These are phyloP conservation scores for Morella rubra DNA, from an alignment of 306 rosid genomes.

Conservation along the genomic window DNA sequence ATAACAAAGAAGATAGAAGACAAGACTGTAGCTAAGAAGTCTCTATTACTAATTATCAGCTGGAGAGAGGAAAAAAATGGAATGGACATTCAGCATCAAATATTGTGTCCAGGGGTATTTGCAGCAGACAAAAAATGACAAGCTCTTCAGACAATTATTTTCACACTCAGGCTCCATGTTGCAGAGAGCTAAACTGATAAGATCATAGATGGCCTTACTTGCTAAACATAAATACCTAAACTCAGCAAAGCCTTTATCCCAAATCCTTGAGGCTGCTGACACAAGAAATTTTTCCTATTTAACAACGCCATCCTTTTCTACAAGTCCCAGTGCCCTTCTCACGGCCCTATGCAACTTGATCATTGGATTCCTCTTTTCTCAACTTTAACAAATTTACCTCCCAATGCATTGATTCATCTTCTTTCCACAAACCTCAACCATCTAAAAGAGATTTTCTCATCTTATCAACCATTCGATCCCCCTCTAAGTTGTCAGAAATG, in stretches of 20 bases:
- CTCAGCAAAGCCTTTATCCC: too few relatives aligned
- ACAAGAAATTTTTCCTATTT: background rate
- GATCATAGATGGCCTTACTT: background rate
- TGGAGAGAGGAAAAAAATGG: background rate
- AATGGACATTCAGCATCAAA: background rate
- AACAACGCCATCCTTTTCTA: constrained; percentile 2
- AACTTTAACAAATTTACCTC: constrained; percentile 2
- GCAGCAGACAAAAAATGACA: background rate
- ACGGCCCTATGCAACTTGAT: constrained; percentile 2
- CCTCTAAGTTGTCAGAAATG: too few relatives aligned
- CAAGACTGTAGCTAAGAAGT: background rate
- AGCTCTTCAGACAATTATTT: background rate
- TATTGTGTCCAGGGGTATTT: background rate
- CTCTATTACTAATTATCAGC: background rate
- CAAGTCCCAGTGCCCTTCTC: constrained; percentile 11
- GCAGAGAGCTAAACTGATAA: background rate
- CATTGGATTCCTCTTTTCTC: background rate
- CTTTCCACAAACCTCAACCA: background rate
- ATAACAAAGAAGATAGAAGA: background rate
- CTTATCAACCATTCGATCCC: too few relatives aligned
- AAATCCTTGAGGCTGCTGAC: background rate
- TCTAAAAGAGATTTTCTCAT: too few relatives aligned
- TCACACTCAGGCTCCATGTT: background rate
- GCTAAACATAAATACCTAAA: background rate
- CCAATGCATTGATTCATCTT: background rate